Conservation (phyloP, 1,284 basidiomycete genomes). For the Quambalaria eucalypti region DNA sequence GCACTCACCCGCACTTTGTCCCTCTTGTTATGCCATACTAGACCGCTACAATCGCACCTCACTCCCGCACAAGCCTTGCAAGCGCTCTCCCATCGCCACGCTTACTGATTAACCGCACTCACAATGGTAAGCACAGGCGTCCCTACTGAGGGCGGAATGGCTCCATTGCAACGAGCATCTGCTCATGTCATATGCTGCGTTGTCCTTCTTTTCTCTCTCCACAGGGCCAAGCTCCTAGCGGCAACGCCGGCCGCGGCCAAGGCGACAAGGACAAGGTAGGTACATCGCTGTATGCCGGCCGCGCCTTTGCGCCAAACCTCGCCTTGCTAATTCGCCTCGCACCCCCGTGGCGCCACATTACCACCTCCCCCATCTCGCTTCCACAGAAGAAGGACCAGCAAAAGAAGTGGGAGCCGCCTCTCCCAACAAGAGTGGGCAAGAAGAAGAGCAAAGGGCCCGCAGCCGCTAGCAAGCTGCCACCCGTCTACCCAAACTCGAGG, state of each 20-base stretch:
- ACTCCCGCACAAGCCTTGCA: no score
- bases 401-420: constrained; percentile 98
- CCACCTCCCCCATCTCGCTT: neutral
- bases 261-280: constrained; percentile 11
- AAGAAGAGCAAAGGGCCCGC: constrained; percentile 85
- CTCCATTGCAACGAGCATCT: no score
- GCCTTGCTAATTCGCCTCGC: neutral
- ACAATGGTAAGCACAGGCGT: no score
- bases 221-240: constrained; percentile 10
- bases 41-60: no score
- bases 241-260: constrained; percentile 4
- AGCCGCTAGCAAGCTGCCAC: constrained; percentile 79
- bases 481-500: constrained; percentile 87
- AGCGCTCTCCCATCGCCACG: no score
- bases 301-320: no score
- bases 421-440: constrained; percentile 94
- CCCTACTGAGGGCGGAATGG: no score
- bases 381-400: constrained; percentile 54
- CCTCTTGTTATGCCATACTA: no score
- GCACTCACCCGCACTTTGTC: no score
- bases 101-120: no score
- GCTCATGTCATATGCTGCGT: no score
- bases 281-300: neutral
- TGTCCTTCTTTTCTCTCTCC: neutral
- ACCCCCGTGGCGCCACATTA: neutral